Conservation (phyloP, 2,329 filamentous ascomycete genomes). For the Myriosclerotinia duriaeana region DNA sequence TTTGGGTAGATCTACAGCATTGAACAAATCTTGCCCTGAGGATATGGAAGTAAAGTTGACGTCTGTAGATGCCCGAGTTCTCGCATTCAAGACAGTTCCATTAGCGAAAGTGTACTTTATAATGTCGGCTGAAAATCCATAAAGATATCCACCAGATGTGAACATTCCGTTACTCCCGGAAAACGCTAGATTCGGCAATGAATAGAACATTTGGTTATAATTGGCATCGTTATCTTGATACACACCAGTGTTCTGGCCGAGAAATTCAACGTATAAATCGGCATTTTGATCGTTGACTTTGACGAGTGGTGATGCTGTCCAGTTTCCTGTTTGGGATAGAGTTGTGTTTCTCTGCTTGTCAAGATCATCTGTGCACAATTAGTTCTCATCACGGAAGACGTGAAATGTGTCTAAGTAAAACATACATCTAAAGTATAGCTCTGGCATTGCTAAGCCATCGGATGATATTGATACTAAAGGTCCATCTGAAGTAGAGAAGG, state of each 20-base stretch:
- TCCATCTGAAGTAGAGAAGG: constrained; percentile 36
- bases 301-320: constrained; percentile 47
- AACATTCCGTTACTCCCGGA: constrained; percentile 29
- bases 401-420: neutral
- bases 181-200: constrained; percentile 9
- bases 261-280: constrained; percentile 48
- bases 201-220: constrained; percentile 44
- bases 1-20: constrained; percentile 22
- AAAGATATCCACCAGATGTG: constrained; percentile 36
- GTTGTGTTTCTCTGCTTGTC: constrained; percentile 14
- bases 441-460: constrained; percentile 56
- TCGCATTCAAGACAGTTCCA: constrained; percentile 37
- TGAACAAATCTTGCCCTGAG: constrained; percentile 27
- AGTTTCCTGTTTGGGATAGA: constrained; percentile 14
- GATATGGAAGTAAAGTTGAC: constrained; percentile 30
- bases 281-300: constrained; percentile 56
- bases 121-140: constrained; percentile 36
- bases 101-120: constrained; percentile 43
- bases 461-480: constrained; percentile 57
- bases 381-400: neutral
- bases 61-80: constrained; percentile 38
- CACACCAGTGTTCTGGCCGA: constrained; percentile 40
- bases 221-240: constrained; percentile 43
- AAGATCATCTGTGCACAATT: constrained; percentile 22
- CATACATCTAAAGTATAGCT: constrained; percentile 46